phyloP scores from a whole-genome alignment of 78 protist species.

The Dictyostelium capitatum region DNA sequence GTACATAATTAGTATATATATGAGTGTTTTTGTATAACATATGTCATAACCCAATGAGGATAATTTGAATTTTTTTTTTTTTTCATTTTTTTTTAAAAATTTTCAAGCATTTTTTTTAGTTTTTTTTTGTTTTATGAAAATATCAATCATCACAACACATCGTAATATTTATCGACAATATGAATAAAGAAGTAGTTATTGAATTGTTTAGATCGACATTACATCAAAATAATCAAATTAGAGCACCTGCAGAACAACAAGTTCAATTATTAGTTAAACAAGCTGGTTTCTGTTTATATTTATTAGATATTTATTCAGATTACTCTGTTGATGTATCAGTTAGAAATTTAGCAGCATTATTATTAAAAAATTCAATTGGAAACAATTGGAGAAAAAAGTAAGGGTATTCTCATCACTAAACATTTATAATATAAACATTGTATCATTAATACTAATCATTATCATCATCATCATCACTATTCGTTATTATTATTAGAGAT shows the following conservation, averaged over 20 bases:
- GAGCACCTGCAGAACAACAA: neutral
- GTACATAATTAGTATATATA: no score
- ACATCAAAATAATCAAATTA: neutral
- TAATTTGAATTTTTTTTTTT: no score
- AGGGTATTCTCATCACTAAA: neutral
- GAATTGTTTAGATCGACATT: neutral
- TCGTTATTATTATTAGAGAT: no score
- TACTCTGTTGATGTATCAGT: neutral
- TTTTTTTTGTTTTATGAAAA: no score
- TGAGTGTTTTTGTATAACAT: no score
- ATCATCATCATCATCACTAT: neutral
- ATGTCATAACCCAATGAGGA: no score
- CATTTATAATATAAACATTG: neutral
- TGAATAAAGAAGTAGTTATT: neutral
- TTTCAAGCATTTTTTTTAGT: no score
- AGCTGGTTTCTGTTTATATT: neutral
- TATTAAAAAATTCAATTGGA: conserved; percentile 17
- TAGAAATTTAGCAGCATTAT: neutral
- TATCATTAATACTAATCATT: no score
- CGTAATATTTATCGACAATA: neutral
- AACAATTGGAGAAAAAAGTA: conserved; percentile 63
- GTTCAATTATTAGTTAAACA: neutral
- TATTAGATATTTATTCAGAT: conserved; percentile 6
- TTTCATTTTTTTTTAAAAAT: no score
- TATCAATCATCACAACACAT: no score